Base-by-base conservation (phyloP, 2,329 filamentous ascomycete species). In the Trichoderma polysporum region DNA sequence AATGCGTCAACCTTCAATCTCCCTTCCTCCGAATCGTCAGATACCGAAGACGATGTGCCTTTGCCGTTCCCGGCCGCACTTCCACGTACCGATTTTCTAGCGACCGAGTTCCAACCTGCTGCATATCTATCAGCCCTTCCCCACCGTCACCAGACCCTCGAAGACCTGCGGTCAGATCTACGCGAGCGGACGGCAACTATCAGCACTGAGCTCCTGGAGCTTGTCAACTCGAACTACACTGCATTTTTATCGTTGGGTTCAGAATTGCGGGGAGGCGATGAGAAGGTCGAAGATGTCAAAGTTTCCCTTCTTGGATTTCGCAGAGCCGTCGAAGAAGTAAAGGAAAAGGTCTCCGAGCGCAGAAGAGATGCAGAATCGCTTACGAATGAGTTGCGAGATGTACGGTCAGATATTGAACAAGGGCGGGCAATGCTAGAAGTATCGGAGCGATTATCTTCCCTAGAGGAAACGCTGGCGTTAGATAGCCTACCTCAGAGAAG, bases 191-290 rank as follows among this genome's bases (percentile, higher is more conserved):
- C 90, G 71, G 87, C 91, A 72, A 85, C 90, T 22, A 89, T 99
- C 69, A 91, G 90, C 74, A 88, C 90, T 69, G 95, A 99, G 80
- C 85, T 99, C 2, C 84, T 99, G 19, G 94, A 97, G 79, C 87
- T 99, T 8, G 95, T 99, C 71, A 99, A 99, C 76, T 87, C 90
- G 60, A 97, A 99, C 79, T 98, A 99, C 77, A 90, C 93, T 56
- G 91, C 94, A 66, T 99, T 99, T 73, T 79, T 99, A 4, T 90
- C 89, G 0, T 81, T 99, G 0, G 96, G 95, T 0, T 88, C 86
- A 54, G 91, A 93, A 72, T 81, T 99, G 50, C 87, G 88, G 63
- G 94, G 94, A 2, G 96, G 96, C 8, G 94, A 97, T 74, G 94
- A 97, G 73, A 91, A 90, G 76, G 90, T 97, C 0, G 94, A 97